Base-by-base conservation (phyloP, 805 yeast genomes). In the Wickerhamiella galacta region DNA sequence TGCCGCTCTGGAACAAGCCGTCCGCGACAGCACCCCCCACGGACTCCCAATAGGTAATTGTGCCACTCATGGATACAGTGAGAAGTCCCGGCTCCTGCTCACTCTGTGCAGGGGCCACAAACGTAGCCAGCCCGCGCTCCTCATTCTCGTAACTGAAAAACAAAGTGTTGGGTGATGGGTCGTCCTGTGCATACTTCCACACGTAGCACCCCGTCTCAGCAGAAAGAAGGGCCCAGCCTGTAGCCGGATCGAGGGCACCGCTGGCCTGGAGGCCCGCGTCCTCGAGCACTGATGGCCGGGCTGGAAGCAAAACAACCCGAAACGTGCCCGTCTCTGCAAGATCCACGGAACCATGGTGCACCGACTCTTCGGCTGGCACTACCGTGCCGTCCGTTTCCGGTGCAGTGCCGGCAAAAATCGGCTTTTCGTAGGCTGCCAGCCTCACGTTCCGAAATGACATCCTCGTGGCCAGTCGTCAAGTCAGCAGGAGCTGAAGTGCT, bases 171-270 rank as follows among this genome's bases (percentile, higher is more conserved):
- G 90, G 82, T 2, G 63, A 53, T 20, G 61, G 57, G 42, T 78
- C 81, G 9, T 67, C 65, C 1, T 82, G 66, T 34, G 61, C 58
- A 47, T 74, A 76, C 34, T 66, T 61, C 85, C 93, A 83, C 4
- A 75, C 73, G 44, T 68, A 63, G 15, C 76, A 62, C 22, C 68
- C 58, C 16, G 61, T 53, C n/a, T 58, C 61, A 11, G 69, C 61
- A 4, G 68, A 53, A 3, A 66, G 58, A 19, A 72, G 51, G 1
- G 75, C 71, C 46, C 58, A 65, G 25, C 57, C 59, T 8, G 75
- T 60, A 12, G 42, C 43, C 25, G 61, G 53, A 44, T 72, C 75
- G 6, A 68, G 42, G 39, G 57, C 55, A 1, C 71, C 76, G 37
- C 57, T 33, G 20, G 27, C 52, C 34, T 36, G 11, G 4, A 21